Base-by-base conservation (phyloP, 352 stramenopile genomes). In the Phytopythium litorale region DNA sequence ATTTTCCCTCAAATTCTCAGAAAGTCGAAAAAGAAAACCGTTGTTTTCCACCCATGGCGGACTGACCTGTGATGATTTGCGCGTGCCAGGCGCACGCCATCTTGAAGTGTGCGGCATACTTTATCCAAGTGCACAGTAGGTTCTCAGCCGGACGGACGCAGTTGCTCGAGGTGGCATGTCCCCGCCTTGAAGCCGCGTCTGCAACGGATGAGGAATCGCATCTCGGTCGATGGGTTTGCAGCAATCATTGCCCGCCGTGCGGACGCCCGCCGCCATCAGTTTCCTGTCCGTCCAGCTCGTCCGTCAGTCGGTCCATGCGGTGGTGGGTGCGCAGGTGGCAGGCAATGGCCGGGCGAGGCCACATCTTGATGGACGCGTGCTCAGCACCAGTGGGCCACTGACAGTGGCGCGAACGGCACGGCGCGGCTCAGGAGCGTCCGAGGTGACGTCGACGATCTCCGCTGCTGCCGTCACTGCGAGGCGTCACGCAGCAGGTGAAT, bases 111-210 rank as follows among this genome's bases (percentile, higher is more conserved):
- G 3, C 11, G 2, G 5, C 28, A 54, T 54, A 38, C 48, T 38
- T 35, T 35, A 37, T 38, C 15, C 48, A 38, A 54, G 48, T 38
- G 23, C n/a, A 54, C 7, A 32, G 18, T 15, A 2, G 25, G 25
- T 54, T 28, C 7, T 35, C 12, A 7, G 48, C 38, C 21, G 25
- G 48, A 37, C 48, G 16, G 13, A 38, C 48, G 48, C 48, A 54
- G 48, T 38, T 54, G 48, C 48, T 54, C 48, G 38, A 8, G 25
- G 48, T 54, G 48, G 48, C 48, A 54, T 18, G 7, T 54, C 33
- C 12, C 46, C 19, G 16, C n/a, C 6, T 53, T 53, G 46, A 53
- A 53, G 46, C 13, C 46, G 46, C 21, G 21, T 11, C 45, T 18
- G 45, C 45, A 52, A 53, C 33, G 33, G 46, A 33, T 51, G 45